Conservation (phyloP, 495 filamentous ascomycete genomes). For the Darksidea phi region DNA sequence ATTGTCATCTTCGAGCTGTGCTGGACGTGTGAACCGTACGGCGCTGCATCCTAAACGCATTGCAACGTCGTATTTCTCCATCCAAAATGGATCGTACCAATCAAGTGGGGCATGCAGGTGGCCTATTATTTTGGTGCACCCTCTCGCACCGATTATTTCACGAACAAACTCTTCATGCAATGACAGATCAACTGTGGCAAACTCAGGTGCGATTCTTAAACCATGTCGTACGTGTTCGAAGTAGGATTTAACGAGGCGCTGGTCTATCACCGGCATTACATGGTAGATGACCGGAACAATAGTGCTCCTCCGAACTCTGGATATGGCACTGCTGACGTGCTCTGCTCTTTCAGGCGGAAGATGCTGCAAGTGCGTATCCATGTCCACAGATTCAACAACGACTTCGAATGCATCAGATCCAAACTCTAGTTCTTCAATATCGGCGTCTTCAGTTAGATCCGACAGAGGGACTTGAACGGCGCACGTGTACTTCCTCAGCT, state of each 20-base stretch:
- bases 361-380: background rate
- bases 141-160: slow-evolving; percentile 57
- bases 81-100: slow-evolving; percentile 63
- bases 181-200: slow-evolving; percentile 64
- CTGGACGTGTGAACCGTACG: slow-evolving; percentile 65
- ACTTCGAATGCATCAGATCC: slow-evolving; percentile 72
- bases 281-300: slow-evolving; percentile 69
- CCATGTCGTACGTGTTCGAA: slow-evolving; percentile 64
- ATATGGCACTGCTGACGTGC: slow-evolving; percentile 58
- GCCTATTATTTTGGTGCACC: slow-evolving; percentile 73
- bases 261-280: slow-evolving; percentile 48
- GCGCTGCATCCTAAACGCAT: slow-evolving; percentile 66
- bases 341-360: slow-evolving; percentile 35
- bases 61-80: slow-evolving; percentile 47
- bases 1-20: slow-evolving; percentile 58
- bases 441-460: slow-evolving; percentile 52
- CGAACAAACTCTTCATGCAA: slow-evolving; percentile 53
- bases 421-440: slow-evolving; percentile 64
- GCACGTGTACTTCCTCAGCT: slow-evolving; percentile 65
- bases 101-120: slow-evolving; percentile 49
- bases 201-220: slow-evolving; percentile 71
- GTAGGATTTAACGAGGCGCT: slow-evolving; percentile 46
- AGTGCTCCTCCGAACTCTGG: slow-evolving; percentile 61
- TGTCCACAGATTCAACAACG: slow-evolving; percentile 52
- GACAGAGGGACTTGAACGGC: slow-evolving; percentile 64